phyloP scores from a whole-genome alignment of 148 eudicot genomes.

The Amaranthus cruentus region DNA sequence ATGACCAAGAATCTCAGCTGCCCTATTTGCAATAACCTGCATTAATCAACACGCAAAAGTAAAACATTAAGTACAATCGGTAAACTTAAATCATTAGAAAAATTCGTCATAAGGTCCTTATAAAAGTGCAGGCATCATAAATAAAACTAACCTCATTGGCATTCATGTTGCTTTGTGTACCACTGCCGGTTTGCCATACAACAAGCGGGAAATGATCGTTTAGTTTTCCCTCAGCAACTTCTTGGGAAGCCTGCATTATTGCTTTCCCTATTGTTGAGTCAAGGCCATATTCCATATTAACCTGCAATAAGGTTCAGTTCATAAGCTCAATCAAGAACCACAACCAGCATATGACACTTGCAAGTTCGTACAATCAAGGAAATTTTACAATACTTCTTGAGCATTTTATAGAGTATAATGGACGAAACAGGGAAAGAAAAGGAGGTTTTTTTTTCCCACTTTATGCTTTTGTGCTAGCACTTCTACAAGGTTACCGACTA shows the following conservation, averaged over 20 bases:
- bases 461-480: not conserved
- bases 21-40: slow-evolving; percentile 98
- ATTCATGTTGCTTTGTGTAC: slow-evolving; percentile 98
- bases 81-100: not conserved
- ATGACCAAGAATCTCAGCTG: slow-evolving; percentile 95
- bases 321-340: slow-evolving; percentile 9
- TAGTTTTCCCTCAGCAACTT: slow-evolving; percentile 90
- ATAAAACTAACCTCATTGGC: slow-evolving; percentile 76
- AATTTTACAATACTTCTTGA: not conserved
- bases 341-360: not conserved
- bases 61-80: not conserved
- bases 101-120: not conserved
- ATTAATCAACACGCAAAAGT: slow-evolving; percentile 1
- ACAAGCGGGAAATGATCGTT: slow-evolving; percentile 93
- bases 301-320: slow-evolving; percentile 40
- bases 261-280: slow-evolving; percentile 90
- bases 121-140: slow-evolving; percentile 3
- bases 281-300: slow-evolving; percentile 96
- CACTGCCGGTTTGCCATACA: slow-evolving; percentile 99
- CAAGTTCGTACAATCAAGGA: not conserved
- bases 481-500: not conserved
- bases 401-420: no score
- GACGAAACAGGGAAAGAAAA: not conserved
- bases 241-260: slow-evolving; percentile 96
- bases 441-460: not conserved